Conservation (phyloP, 2,329 filamentous ascomycete species). For the Akanthomyces muscarius region DNA sequence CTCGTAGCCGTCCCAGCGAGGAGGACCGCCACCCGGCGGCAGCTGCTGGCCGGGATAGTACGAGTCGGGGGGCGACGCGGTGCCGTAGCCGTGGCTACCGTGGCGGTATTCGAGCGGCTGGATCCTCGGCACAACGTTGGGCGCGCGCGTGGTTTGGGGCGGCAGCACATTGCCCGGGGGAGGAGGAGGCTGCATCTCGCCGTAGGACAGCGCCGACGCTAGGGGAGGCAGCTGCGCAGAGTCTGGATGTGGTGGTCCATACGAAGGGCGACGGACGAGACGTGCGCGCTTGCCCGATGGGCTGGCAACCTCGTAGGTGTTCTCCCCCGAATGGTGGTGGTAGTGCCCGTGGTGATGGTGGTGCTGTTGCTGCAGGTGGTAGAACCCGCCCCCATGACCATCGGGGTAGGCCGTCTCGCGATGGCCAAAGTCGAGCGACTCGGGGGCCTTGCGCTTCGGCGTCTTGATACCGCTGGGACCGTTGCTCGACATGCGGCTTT, state of each 20-base stretch:
- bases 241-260: conserved; percentile 3
- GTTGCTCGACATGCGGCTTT: conserved; percentile 18
- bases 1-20: conserved; percentile 13
- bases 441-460: conserved; percentile 25
- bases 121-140: conserved; percentile 24
- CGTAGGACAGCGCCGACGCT: conserved; percentile 2
- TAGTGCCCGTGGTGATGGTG: conserved; percentile 1
- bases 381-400: neutral
- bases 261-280: conserved; percentile 13
- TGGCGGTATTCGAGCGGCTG: conserved; percentile 22
- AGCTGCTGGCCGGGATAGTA: conserved; percentile 9
- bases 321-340: conserved; percentile 14
- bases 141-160: conserved; percentile 18
- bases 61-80: neutral
- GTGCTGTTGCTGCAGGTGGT: neutral
- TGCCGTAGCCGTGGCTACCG: conserved; percentile 9
- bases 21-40: neutral
- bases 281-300: conserved; percentile 25
- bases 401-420: conserved; percentile 1
- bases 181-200: conserved; percentile 14
- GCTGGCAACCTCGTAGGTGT: conserved; percentile 18
- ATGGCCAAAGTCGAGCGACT: conserved; percentile 13
- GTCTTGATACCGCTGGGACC: conserved; percentile 19
- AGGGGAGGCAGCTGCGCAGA: conserved; percentile 14
- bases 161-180: neutral